Evolutionary conservation across 441 rosid genomes (phyloP).

Genomic region (Corymbia citriodora): DNA sequence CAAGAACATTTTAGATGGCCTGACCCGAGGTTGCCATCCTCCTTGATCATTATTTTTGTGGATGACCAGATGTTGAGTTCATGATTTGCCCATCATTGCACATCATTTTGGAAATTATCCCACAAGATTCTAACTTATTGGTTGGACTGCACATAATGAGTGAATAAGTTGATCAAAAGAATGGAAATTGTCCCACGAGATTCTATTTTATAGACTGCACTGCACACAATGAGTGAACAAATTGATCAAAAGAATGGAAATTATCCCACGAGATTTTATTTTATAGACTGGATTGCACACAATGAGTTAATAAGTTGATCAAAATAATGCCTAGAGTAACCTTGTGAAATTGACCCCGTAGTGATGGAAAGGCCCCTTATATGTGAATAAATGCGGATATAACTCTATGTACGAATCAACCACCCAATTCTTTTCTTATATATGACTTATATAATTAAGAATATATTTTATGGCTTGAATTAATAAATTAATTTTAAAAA

Average conservation of each 20-base stretch:
- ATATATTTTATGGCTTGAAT: neutral
- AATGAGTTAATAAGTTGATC: neutral
- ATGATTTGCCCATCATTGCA: neutral
- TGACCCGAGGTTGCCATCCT: neutral
- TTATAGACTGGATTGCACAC: neutral
- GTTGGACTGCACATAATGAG: neutral
- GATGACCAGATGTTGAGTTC: neutral
- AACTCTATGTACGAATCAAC: neutral
- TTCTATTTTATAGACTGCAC: too few relatives aligned
- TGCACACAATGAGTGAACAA: neutral
- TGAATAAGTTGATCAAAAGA: neutral
- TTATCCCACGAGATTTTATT: neutral
- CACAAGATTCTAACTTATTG: neutral
- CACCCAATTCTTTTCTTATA: neutral
- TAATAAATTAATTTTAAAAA: neutral
- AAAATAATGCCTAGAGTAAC: neutral
- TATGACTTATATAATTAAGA: neutral
- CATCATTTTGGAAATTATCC: neutral
- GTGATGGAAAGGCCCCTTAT: neutral
- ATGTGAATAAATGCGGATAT: neutral
- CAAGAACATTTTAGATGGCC: neutral
- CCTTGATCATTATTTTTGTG: neutral
- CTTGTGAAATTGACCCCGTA: neutral
- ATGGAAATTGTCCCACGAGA: neutral
- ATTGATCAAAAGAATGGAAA: neutral